Base-by-base conservation (phyloP, 1,284 basidiomycete species). In the Trametes versicolor region DNA sequence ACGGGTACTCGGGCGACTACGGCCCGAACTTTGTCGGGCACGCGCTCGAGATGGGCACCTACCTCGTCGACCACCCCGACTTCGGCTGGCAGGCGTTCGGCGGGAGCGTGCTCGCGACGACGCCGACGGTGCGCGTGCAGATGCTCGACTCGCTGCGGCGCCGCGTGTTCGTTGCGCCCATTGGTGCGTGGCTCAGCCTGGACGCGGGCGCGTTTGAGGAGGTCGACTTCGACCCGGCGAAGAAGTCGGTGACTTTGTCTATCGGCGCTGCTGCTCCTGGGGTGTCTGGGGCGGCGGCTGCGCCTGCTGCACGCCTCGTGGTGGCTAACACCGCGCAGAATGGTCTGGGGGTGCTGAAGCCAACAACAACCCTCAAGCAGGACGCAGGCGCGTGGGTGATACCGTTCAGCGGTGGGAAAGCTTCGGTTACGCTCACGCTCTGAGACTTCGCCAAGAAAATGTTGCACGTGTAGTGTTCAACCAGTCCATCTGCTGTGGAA, bases 21-120 rank as follows among this genome's bases (percentile, higher is more conserved):
- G 86, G 86, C 29, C 86, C 86, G 6, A 86, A 86, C 73, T 86
- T 86, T 70, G 85, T 85, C 62, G 85, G 86, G 13, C 83, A 85
- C 70, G 72, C 82, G 4, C 82, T 87, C 78, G 84, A 85, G 39
- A 84, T 83, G 63, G 84, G 83, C 58, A 83, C 83, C 0, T 85
- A 81, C 68, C 78, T 88, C 71, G 74, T 87, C 61, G 77, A 86
- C 64, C 85, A 87, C 63, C 84, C 85, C 23, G 78, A 82, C 63
- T 87, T 87, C 69, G 86, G 86, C n/a, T 87, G 86, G 85, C 85
- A 87, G 73, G 85, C 85, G 5, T 86, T 87, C 68, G 86, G 86
- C 47, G 86, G 86, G 10, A 82, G 79, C 49, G 77, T 87, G 27
- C 70, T 79, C 23, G 76, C 80, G 17, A 80, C 77, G 15, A 77